Percentiles rank a stretch among this genome's conserved stretches.
These are phyloP conservation scores for Chiua virens DNA, from an alignment of 768 basidiomycete species.

Conservation along the genomic window DNA sequence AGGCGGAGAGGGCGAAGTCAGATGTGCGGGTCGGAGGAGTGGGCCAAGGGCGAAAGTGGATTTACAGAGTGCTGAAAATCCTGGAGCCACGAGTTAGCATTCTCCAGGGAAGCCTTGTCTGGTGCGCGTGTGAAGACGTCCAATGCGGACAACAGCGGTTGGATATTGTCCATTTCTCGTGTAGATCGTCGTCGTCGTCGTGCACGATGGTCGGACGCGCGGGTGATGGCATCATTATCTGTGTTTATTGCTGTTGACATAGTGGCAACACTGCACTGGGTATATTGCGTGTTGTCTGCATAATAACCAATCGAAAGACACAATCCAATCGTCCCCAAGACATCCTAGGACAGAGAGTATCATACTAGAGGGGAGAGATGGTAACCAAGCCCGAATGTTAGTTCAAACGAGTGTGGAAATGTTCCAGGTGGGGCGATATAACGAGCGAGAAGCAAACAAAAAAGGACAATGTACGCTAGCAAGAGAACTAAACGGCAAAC, in stretches of 20 bases:
- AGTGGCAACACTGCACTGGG: conserved; percentile 34
- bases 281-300: conserved; percentile 29
- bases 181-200: conserved; percentile 11
- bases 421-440: conserved; percentile 40
- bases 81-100: conserved; percentile 93
- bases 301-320: conserved; percentile 6
- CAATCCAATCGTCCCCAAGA: conserved; percentile 27
- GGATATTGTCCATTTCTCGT: conserved; percentile 60
- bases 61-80: conserved; percentile 99
- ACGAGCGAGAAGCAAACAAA: conserved; percentile 29
- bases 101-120: conserved; percentile 78
- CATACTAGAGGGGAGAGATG: conserved; percentile 49
- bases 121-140: conserved; percentile 80
- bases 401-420: conserved; percentile 57
- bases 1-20: conserved; percentile 59
- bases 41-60: conserved; percentile 70
- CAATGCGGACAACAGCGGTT: conserved; percentile 72
- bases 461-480: conserved; percentile 42
- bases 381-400: conserved; percentile 53
- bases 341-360: conserved; percentile 34
- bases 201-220: background rate
- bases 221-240: conserved; percentile 18
- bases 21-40: conserved; percentile 56
- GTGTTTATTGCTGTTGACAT: conserved; percentile 34
- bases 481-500: conserved; percentile 37